Conservation (phyloP, 129 eudicot genomes). For the Chrysanthemum lavandulifolium region DNA sequence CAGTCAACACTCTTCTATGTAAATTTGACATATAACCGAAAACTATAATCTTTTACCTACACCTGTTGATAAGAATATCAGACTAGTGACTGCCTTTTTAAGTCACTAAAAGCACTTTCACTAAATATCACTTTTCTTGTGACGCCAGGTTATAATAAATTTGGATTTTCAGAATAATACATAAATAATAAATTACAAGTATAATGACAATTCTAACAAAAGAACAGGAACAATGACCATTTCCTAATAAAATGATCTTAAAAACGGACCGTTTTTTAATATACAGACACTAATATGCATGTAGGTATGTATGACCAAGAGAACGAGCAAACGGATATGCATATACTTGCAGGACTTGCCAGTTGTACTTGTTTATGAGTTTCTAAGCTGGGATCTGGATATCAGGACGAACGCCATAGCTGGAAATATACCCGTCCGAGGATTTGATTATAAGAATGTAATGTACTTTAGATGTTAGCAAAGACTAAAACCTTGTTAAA, state of each 20-base stretch:
- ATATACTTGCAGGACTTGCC: not conserved
- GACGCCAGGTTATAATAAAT: too few species aligned
- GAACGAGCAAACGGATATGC: conserved; percentile 4
- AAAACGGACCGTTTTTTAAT: not conserved
- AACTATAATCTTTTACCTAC: too few species aligned
- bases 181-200: too few species aligned
- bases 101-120: too few species aligned
- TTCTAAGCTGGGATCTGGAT: not conserved
- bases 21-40: too few species aligned
- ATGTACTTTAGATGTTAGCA: not conserved
- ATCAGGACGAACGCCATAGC: not conserved
- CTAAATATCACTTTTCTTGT: too few species aligned
- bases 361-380: not conserved
- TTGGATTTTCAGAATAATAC: too few species aligned
- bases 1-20: too few species aligned
- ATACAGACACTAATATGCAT: not conserved
- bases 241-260: not conserved
- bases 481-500: not conserved
- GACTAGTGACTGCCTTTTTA: too few species aligned
- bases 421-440: not conserved
- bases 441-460: conserved; percentile 4
- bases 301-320: not conserved
- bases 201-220: too few species aligned
- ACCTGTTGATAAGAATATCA: too few species aligned
- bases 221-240: too few species aligned